Base-by-base conservation (phyloP, 441 rosid genomes). In the California macrophylla region DNA sequence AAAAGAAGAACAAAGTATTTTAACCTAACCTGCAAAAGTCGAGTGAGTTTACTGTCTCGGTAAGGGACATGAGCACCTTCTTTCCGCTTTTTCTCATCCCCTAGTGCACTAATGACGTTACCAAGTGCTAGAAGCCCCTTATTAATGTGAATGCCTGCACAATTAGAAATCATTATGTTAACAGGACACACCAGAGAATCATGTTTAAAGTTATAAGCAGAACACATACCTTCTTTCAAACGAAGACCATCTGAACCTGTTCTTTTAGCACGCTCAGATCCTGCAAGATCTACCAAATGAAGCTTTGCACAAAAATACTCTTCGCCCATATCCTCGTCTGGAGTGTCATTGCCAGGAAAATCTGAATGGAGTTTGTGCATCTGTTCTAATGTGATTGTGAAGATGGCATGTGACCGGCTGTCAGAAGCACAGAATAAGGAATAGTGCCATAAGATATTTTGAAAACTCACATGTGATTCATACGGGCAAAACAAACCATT, bases 361-460 rank as follows among this genome's bases (percentile, higher is more conserved):
- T 64, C 74, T 26, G 84, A 76, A 70, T 80, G 65, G 76, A 84
- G 77, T 76, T 85, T 84, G 67, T 71, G 83, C 83, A 77, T 85
- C 76, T 84, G 90, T 77, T 84, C 90, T 77, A 87, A 67, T 69
- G 90, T 87, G 82, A 87, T 86, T 2, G 90, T 87, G 82, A 87
- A 87, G 79, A 86, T 83, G 79, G 90, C 90, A 83, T 86, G 89
- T 60, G 93, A 82, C 67, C 91, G 93, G 75, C 90, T 87, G 54
- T 84, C 71, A 70, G 65, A 69, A 69, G 71, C 83, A 86, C 76
- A 81, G 75, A 84, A 6, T 78, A 71, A 62, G 66, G 68, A 78
- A 69, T 21, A 74, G 62, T 63, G 38, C 71, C 67, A 74, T 56
- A 73, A 80, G 69, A 71, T 79, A 69, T 79, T 56, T 69, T 60